These are phyloP conservation scores for Kodamaea derodonti DNA, from an alignment of 1,139 yeast species.

Conservation along the genomic window DNA sequence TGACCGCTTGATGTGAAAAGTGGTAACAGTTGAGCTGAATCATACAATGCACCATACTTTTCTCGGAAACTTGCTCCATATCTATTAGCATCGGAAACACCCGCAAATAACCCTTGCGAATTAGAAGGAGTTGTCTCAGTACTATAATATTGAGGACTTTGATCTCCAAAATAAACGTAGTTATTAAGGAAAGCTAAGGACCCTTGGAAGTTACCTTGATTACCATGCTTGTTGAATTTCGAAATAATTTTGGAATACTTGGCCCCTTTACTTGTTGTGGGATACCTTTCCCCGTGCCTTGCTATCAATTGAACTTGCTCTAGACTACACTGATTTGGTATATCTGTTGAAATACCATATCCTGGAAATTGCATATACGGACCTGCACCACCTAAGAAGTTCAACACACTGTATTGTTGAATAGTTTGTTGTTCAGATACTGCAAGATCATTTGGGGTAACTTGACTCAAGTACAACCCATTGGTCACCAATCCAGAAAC, in stretches of 20 bases:
- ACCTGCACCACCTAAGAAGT: conserved; percentile 33
- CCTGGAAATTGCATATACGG: conserved; percentile 35
- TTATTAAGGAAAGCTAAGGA: conserved; percentile 5
- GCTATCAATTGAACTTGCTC: conserved; percentile 34
- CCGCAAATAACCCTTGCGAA: conserved; percentile 25
- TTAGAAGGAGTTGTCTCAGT: conserved; percentile 27
- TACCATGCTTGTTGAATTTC: conserved; percentile 17
- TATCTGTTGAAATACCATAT: conserved; percentile 30
- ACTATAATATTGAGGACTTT: conserved; percentile 11
- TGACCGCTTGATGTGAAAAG: conserved; percentile 28
- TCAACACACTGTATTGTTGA: conserved; percentile 28
- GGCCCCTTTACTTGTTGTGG: conserved; percentile 22
- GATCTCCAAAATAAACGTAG: conserved; percentile 9
- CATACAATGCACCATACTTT: conserved; percentile 25
- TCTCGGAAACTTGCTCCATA: conserved; percentile 30
- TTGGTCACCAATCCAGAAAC: conserved; percentile 6
- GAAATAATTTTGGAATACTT: conserved; percentile 20
- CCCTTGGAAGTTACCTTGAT: conserved; percentile 5
- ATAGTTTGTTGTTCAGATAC: conserved; percentile 27
- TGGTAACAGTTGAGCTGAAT: conserved; percentile 16
- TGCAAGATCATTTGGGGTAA: conserved; percentile 17
- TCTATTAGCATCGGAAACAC: conserved; percentile 14
- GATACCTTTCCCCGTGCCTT: conserved; percentile 39
- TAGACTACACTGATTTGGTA: conserved; percentile 29
- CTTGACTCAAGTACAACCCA: conserved; percentile 4